Percentiles rank a stretch among this genome's conserved stretches.
Conservation (phyloP, 352 stramenopile species). For the Pythium phragmiticola region DNA sequence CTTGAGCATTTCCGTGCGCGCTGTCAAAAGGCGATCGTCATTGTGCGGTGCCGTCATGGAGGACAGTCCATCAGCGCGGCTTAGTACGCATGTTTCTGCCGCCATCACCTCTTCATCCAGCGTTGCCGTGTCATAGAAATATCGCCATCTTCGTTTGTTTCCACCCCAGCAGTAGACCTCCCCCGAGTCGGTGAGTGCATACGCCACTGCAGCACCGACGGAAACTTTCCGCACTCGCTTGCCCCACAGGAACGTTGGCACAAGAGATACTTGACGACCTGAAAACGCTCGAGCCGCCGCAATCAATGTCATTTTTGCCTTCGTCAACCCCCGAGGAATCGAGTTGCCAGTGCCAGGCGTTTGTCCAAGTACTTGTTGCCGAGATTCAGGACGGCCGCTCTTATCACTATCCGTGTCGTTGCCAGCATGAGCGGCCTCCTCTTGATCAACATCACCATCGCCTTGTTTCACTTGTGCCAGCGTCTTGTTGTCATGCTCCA, state of each 20-base stretch:
- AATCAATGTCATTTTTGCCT: constrained; percentile 38
- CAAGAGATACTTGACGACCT: constrained; percentile 51
- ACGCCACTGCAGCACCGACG: constrained; percentile 47
- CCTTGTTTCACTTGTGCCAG: constrained; percentile 11
- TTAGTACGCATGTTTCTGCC: background rate
- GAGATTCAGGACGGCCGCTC: background rate
- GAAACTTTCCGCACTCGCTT: constrained; percentile 59
- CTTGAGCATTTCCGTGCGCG: constrained; percentile 66
- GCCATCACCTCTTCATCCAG: background rate
- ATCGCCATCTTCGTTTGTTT: constrained; percentile 62
- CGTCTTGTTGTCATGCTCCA: constrained; percentile 5
- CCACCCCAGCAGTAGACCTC: constrained; percentile 81
- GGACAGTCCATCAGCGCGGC: background rate
- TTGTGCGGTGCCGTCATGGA: background rate
- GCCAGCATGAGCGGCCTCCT: background rate
- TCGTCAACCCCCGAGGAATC: constrained; percentile 8
- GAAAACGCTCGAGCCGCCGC: constrained; percentile 49
- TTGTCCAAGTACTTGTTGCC: background rate
- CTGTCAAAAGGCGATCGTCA: constrained; percentile 35
- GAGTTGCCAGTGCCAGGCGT: background rate
- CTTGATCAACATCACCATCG: background rate
- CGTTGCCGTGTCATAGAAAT: constrained; percentile 54
- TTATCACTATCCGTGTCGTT: constrained; percentile 1
- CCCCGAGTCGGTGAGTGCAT: constrained; percentile 65
- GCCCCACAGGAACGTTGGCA: constrained; percentile 73